Evolutionary conservation across 768 basidiomycete species (phyloP), one percentile per base, ranked within the genome.

Genomic region (Hebeloma cylindrosporum): DNA sequence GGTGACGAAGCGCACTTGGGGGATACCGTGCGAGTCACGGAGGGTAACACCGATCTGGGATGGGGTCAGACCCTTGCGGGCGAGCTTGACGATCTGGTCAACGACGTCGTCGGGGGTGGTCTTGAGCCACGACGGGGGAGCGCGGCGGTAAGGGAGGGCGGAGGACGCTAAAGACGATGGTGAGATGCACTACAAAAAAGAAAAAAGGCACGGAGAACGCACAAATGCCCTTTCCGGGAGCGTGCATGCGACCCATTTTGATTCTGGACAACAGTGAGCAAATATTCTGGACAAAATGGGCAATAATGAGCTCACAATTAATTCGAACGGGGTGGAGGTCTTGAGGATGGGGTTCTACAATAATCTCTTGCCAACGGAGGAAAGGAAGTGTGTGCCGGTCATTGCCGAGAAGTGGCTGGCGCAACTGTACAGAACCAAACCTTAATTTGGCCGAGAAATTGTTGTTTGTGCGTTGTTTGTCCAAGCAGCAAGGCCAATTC

Each of bases 191-290:
- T 39, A 46, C 37, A 45, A 31, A 43, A 45, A 50, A 42, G 18
- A 33, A 42, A 31, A 25, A 16, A 18, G 21, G 26, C 21, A 34
- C 21, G n/a, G 43, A 33, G 17, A 46, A 83, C 87, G 61, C 71
- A 92, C 88, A 90, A 79, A 98, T 96, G 82, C 94, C 95, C 92
- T 98, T 98, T 74, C 93, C 93, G 73, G 93, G 93, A 83, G 93
- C 93, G 83, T 98, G 95, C 92, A 96, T 93, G 67, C 93, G 92
- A 89, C 87, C 89, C 89, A 92, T 92, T 74, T 59, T 73, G 66
- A 61, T 51, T 73, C 68, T 77, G 21, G 5, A 39, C 11, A 9
- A 41, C 7, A 3, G 40, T 57, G 34, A 58, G 60, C 35, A 60
- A 23, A 32, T 43, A 16, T 10, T 52, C 34, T 35, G 34, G 52